Conservation (phyloP, 768 basidiomycete genomes). For the Gymnopilus dilepis region DNA sequence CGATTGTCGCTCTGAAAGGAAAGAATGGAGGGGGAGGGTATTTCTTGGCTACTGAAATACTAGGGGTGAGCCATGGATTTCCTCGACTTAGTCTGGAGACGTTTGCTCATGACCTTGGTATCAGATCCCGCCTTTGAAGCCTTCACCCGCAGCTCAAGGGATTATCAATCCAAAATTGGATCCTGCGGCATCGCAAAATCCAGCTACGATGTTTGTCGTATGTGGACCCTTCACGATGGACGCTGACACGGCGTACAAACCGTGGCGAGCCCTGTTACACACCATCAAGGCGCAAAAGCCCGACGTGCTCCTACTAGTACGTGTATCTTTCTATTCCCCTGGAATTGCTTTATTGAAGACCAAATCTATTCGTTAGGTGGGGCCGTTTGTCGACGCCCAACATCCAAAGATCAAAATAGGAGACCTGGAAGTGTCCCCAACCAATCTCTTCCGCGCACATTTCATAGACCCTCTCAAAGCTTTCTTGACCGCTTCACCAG, state of each 20-base stretch:
- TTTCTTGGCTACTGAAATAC: slow-evolving; percentile 83
- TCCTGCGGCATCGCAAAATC: slow-evolving; percentile 43
- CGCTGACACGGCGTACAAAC: slow-evolving; percentile 73
- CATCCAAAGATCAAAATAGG: slow-evolving; percentile 81
- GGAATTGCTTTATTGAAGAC: too few species aligned
- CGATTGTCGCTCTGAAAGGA: slow-evolving; percentile 84
- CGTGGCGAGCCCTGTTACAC: slow-evolving; percentile 68
- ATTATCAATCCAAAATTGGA: slow-evolving; percentile 39
- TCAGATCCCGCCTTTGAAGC: slow-evolving; percentile 68
- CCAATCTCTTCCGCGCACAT: slow-evolving; percentile 68
- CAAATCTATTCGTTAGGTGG: slow-evolving; percentile 67
- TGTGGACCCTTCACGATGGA: slow-evolving; percentile 90
- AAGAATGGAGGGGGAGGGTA: slow-evolving; percentile 89
- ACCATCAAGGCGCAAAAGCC: slow-evolving; percentile 71
- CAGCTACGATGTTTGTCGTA: slow-evolving; percentile 73
- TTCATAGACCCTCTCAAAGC: slow-evolving; percentile 61
- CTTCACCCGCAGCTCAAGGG: slow-evolving; percentile 39
- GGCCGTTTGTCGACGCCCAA: slow-evolving; percentile 85
- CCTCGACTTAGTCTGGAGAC: background rate
- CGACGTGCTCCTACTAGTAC: slow-evolving; percentile 77
- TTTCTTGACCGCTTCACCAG: slow-evolving; percentile 66
- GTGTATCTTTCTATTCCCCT: slow-evolving; percentile 23
- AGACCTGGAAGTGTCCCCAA: slow-evolving; percentile 67
- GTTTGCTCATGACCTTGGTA: background rate
- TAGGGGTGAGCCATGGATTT: slow-evolving; percentile 66